Evolutionary conservation across 139 green algal genomes (phyloP), one percentile per base, ranked within the genome.

Genomic region (Diplosphaera chodatii): DNA sequence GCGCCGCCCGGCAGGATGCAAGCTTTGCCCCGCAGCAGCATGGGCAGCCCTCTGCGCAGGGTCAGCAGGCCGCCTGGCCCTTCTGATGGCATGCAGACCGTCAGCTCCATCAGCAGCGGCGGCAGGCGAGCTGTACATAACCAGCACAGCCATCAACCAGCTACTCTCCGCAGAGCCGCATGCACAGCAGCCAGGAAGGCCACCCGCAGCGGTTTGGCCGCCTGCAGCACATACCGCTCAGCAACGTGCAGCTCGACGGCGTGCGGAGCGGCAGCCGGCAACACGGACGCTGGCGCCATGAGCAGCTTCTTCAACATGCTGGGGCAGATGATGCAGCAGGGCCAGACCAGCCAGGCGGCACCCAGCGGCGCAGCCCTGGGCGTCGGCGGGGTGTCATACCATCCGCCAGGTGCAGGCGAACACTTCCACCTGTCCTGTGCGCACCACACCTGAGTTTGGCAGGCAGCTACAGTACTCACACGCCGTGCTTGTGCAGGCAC

Each of bases 401-500:
- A 59, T 10, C 48, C 48, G 48, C 48, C 48, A 59, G 48, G 48
- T 25, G 48, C 8, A 25, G 13, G 23, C 29, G 41, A 21, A 27
- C 4, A 37, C 37, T 74, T 22, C 32, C 27, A 59, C 16, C 18
- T 8, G 66, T 32, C 1, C 13, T 23, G 34, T 27, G 25, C 34
- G 66, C 34, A 32, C 32, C n/a, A 40, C n/a, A 27, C 31, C 34
- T 70, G 16, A n/a, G n/a, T 70, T 34, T 18, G 21, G 23, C 5
- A 27, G 15, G 4, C 6, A 28, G 67, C 4, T 22, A 34, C 13
- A 13, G 8, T 41, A 67, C 67, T 66, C 29, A 18, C 29, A 40
- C 3, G 48, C 48, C 25, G 48, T 18, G 22, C 13, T 59, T 48
- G 48, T n/a, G 28, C 75, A 81, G 68, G 70, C 23, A 66, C 78